Evolutionary conservation across 768 basidiomycete genomes (phyloP).

Genomic region (Boletus pseudo-olivaceus): DNA sequence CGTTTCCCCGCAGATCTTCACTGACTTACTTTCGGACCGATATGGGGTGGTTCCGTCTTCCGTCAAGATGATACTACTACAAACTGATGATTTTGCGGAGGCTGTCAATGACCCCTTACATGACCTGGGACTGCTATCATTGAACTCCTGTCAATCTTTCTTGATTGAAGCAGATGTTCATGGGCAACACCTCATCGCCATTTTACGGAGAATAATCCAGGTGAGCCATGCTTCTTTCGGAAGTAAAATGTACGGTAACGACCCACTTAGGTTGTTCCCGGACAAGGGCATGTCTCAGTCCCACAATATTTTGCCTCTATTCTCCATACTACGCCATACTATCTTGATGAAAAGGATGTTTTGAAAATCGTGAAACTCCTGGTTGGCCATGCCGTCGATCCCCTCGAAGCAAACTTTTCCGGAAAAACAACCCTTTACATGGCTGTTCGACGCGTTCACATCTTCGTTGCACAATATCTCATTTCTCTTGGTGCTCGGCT

Average conservation of each 20-base stretch:
- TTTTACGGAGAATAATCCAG: neutral
- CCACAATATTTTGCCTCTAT: neutral
- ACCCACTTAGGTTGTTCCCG: neutral
- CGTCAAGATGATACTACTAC: neutral
- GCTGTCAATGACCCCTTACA: neutral
- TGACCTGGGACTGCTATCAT: too few relatives aligned
- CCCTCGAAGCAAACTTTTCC: neutral
- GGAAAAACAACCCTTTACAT: neutral
- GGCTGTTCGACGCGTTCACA: neutral
- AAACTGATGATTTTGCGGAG: neutral
- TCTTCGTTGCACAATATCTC: neutral
- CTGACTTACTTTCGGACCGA: neutral
- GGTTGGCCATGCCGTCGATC: neutral
- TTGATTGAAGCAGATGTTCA: too few relatives aligned
- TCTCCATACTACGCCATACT: neutral
- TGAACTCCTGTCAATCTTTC: too few relatives aligned
- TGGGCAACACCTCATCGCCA: neutral
- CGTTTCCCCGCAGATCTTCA: neutral
- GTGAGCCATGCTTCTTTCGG: neutral
- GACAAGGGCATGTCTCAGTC: neutral
- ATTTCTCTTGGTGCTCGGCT: neutral
- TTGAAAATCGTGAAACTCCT: neutral
- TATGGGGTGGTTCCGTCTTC: neutral
- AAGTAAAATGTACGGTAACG: neutral
- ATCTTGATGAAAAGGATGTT: neutral